phyloP scores from a whole-genome alignment of 768 basidiomycete species.

The Leccinum disarticulatum region DNA sequence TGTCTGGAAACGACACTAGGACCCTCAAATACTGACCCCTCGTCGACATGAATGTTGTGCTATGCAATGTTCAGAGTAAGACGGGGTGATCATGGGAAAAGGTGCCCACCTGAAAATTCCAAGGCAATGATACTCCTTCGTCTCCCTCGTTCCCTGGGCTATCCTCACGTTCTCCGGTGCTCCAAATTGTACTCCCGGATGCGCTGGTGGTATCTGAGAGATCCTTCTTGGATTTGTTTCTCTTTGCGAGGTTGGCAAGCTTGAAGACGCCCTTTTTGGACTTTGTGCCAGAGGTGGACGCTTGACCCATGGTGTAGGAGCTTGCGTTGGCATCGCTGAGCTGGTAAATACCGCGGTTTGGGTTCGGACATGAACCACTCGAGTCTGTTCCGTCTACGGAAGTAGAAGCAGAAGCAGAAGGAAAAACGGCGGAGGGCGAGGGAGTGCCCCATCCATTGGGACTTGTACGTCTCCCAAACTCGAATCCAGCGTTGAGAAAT shows the following conservation, averaged over 20 bases:
- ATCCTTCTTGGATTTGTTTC: constrained; percentile 33
- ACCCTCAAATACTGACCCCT: constrained; percentile 54
- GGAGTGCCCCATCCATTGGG: constrained; percentile 16
- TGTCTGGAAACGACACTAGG: background rate
- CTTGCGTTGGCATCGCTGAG: constrained; percentile 19
- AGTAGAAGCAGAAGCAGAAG: background rate
- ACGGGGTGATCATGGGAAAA: background rate
- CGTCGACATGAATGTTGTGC: constrained; percentile 82
- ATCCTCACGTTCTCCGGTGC: constrained; percentile 13
- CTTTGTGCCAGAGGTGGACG: constrained; percentile 9
- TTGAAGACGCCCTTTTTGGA: constrained; percentile 37
- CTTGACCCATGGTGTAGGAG: constrained; percentile 11
- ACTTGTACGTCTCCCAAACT: constrained; percentile 6
- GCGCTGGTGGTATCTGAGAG: constrained; percentile 24
- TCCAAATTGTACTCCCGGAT: constrained; percentile 13
- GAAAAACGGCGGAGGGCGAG: constrained; percentile 11
- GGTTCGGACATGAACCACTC: constrained; percentile 19
- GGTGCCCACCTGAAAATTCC: constrained; percentile 65
- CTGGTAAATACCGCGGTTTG: constrained; percentile 11
- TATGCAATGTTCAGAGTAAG: constrained; percentile 26
- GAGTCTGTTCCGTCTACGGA: constrained; percentile 31
- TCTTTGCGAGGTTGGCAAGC: constrained; percentile 34
- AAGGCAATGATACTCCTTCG: constrained; percentile 64
- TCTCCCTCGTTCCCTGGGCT: constrained; percentile 39
- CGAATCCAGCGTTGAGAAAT: background rate